Conservation (phyloP, 2,329 filamentous ascomycete genomes). For the Trichoderma cornu-damae region DNA sequence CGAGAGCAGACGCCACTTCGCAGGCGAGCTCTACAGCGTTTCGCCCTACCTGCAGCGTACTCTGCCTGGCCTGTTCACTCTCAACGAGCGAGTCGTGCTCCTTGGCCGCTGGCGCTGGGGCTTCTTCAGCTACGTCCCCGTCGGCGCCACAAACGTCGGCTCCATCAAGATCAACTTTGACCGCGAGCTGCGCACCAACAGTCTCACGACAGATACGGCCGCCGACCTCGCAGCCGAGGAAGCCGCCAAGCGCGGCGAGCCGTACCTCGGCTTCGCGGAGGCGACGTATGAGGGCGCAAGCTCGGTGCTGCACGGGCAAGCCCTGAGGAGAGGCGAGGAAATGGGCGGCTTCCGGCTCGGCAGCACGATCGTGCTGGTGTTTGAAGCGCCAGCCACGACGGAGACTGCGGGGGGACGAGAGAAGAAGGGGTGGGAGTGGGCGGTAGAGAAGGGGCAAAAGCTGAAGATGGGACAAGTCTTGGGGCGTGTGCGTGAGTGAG, state of each 20-base stretch:
- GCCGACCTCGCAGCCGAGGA: constrained; percentile 81
- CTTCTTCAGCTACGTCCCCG: constrained; percentile 93
- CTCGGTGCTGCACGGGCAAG: constrained; percentile 72
- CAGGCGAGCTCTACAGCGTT: constrained; percentile 90
- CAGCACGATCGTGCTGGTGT: constrained; percentile 91
- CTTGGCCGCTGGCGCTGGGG: constrained; percentile 94
- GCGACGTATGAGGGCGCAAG: constrained; percentile 81
- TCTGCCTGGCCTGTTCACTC: constrained; percentile 86
- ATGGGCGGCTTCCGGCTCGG: constrained; percentile 98
- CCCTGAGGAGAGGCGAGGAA: constrained; percentile 81
- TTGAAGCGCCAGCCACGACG: constrained; percentile 75
- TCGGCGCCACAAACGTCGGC: constrained; percentile 95
- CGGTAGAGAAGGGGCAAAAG: constrained; percentile 77
- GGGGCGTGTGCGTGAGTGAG: constrained; percentile 63
- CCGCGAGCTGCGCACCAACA: constrained; percentile 87
- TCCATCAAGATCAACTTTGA: constrained; percentile 98
- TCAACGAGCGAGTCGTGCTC: constrained; percentile 93
- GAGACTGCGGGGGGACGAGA: constrained; percentile 47
- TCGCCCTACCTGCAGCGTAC: constrained; percentile 92
- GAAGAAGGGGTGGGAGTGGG: constrained; percentile 75
- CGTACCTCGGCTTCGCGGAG: constrained; percentile 86
- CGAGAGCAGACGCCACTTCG: constrained; percentile 91
- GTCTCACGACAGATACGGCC: constrained; percentile 83
- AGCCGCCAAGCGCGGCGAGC: constrained; percentile 69
- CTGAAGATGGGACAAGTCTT: constrained; percentile 86